Base-by-base conservation (phyloP, 1,284 basidiomycete species). In the Agaricales sp. region DNA sequence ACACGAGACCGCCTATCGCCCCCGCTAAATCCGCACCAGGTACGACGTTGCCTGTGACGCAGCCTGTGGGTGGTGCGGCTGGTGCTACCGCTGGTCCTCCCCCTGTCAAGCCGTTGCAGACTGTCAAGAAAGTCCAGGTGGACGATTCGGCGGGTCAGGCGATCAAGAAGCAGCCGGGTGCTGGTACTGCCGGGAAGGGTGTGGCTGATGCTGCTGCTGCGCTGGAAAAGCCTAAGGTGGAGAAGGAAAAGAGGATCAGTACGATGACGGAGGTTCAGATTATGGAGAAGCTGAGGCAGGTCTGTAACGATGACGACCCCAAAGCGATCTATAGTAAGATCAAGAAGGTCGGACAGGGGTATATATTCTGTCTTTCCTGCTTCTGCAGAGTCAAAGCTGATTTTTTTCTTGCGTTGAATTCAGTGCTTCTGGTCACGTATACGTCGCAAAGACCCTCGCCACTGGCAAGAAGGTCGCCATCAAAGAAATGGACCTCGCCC, bases 331-430 rank as follows among this genome's bases (percentile, higher is more conserved):
- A 98, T 67, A 89, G 87, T 59, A 98, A 97, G 74, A 97, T 98
- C 66, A 94, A 92, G 71, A 98, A 98, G 71, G 92, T 99, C 55
- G 96, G 95, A 20, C 95, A 99, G 67, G 95, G 93, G 89, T 93
- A 63, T 65, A 85, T 75, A n/a, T 44, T 46, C 35, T 16, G 35
- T 46, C 38, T 52, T 50, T 16, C 4, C 16, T 41, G n/a, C 18
- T 16, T 41, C 6, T 11, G 39, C 16, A 41, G 6, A 8, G n/a
- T 20, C 16, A 16, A 35, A 11, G 30, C 39, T 26, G 19, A 20
- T 20, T 26, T 25, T 45, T 25, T 41, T 49, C 37, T 50, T n/a
- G 20, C 24, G 46, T n/a, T 21, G 46, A 52, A 25, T 50, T 13
- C 55, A 93, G 92, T 58, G 95, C 95, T 2, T 97, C 93, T 8